Evolutionary conservation across 1,284 basidiomycete genomes (phyloP), one percentile per base, ranked within the genome.

Genomic region (Leccinum griseonigrum): DNA sequence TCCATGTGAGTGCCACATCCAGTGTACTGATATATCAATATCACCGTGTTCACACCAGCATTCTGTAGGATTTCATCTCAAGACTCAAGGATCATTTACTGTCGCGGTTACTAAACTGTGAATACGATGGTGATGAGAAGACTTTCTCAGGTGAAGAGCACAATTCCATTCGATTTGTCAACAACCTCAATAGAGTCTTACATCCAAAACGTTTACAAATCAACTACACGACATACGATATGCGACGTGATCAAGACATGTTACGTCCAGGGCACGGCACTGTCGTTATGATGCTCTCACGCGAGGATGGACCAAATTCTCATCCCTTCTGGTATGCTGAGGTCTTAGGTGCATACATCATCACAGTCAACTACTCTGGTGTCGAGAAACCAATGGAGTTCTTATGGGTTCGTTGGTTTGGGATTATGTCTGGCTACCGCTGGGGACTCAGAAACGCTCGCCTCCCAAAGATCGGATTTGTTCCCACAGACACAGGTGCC

Each of bases 241-340:
- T 22, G 22, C 22, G 22, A 22, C 22, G 22, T 18, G 7, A 28
- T 5, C 63, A 69, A 9, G 71, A 75, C 14, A 61, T 62, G 0
- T 16, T 75, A 14, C 63, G 60, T 10, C 63, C 67, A 1, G 48
- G 54, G 0, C 13, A n/a, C 3, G 46, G 61, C 1, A 11, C 55
- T 3, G 18, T 56, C 0, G 55, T 72, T 0, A 62, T 74, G 56
- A 10, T 63, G 2, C 54, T 58, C 1, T 65, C 60, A 1, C 1
- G 31, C 0, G 65, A 67, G 7, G 59, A 64, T 16, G 34, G 40
- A 1, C 14, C 36, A 1, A 26, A 60, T 8, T 4, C 56, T 1
- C 67, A 67, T 26, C 67, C 65, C 0, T 68, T 65, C 26, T 68
- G 65, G 66, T 69, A 69, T 61, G 66, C 62, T 0, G 2, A 60